phyloP scores from a whole-genome alignment of 768 basidiomycete genomes.

The Tephrocybe sp. region DNA sequence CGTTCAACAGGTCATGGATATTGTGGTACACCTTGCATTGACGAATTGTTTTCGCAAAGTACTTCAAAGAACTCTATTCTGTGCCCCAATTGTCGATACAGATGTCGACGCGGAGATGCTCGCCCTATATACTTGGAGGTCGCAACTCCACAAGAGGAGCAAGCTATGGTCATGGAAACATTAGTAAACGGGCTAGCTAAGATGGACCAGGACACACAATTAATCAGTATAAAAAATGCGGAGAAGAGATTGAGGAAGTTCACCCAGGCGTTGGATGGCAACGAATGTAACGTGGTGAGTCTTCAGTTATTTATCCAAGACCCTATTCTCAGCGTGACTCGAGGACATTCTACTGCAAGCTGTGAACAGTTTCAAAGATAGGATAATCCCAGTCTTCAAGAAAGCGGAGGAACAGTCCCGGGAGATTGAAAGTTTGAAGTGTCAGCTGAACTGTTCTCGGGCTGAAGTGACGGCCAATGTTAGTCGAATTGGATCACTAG shows the following conservation, averaged over 20 bases:
- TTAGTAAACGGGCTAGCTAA: conserved; percentile 32
- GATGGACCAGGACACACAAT: conserved; percentile 33
- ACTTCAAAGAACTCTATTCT: neutral
- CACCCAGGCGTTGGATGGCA: conserved; percentile 21
- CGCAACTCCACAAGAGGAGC: conserved; percentile 27
- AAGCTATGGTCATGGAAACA: conserved; percentile 22
- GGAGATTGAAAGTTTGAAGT: conserved; percentile 25
- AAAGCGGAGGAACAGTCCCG: conserved; percentile 27
- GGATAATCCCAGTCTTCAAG: conserved; percentile 39
- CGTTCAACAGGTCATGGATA: conserved; percentile 39
- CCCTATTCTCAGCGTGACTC: neutral
- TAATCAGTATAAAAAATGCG: conserved; percentile 36
- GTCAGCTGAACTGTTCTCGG: conserved; percentile 14
- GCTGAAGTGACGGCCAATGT: conserved; percentile 7
- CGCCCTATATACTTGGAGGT: conserved; percentile 22
- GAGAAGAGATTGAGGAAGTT: conserved; percentile 33
- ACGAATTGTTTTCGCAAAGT: conserved; percentile 20
- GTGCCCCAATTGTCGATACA: conserved; percentile 22
- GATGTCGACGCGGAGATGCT: conserved; percentile 16
- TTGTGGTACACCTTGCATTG: conserved; percentile 32
- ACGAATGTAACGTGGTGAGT: conserved; percentile 30
- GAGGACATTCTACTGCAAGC: conserved; percentile 35
- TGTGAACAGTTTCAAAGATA: conserved; percentile 38
- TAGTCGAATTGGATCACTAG: conserved; percentile 10
- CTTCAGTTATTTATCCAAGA: neutral